Conservation (phyloP, 768 basidiomycete genomes). For the Lactifluus subvellereus region DNA sequence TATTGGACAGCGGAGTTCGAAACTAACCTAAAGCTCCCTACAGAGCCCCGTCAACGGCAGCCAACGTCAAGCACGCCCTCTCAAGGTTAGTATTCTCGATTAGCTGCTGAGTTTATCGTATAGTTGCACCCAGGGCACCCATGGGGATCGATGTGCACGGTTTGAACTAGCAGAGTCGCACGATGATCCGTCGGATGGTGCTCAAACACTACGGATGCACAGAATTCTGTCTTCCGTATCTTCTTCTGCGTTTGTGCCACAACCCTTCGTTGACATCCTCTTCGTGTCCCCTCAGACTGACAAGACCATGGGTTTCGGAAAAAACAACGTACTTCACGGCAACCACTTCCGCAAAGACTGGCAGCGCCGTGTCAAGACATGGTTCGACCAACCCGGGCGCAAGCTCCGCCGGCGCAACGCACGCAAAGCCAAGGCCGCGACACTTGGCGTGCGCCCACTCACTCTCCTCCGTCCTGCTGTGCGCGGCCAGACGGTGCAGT, state of each 20-base stretch:
- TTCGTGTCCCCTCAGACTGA: constrained; percentile 35
- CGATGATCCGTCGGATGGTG: constrained; percentile 24
- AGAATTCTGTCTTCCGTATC: not conserved
- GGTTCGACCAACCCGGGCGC: constrained; percentile 99
- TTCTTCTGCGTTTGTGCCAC: not conserved
- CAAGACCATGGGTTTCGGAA: constrained; percentile 63
- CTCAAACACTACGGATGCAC: constrained; percentile 7
- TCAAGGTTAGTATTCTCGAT: constrained; percentile 34
- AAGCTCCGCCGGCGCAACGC: constrained; percentile 93
- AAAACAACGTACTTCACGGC: constrained; percentile 86
- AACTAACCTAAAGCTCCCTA: constrained; percentile 14
- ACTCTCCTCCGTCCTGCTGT: constrained; percentile 94
- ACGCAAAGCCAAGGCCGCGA: constrained; percentile 84
- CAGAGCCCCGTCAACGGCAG: not conserved
- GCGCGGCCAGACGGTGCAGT: constrained; percentile 91
- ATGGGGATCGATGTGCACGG: not conserved
- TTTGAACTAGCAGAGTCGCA: not conserved
- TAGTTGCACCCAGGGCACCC: not conserved
- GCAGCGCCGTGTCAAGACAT: constrained; percentile 93
- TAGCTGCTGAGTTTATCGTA: not conserved
- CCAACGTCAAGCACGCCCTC: constrained; percentile 31
- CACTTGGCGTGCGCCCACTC: constrained; percentile 88
- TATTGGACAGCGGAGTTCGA: constrained; percentile 13
- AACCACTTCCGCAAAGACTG: constrained; percentile 99
- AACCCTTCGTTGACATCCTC: constrained; percentile 22